Percentiles rank a stretch among this genome's conserved stretches.
Conservation (phyloP, 2,329 filamentous ascomycete genomes). For the Aspergillus pseudoglaucus region DNA sequence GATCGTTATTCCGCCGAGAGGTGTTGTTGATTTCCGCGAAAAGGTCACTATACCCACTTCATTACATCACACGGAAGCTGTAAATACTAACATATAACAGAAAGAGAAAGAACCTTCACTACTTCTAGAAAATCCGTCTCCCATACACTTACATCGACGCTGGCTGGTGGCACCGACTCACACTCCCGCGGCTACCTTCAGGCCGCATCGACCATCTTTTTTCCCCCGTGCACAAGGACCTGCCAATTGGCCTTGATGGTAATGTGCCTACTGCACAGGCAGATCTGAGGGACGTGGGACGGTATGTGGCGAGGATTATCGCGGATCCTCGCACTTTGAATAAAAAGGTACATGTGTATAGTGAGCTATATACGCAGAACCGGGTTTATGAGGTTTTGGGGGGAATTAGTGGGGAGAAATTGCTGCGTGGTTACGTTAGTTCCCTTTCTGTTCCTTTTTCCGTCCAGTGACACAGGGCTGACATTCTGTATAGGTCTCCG, state of each 20-base stretch:
- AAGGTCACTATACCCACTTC: constrained; percentile 6
- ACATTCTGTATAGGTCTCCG: background rate
- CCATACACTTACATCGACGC: constrained; percentile 48
- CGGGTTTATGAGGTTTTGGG: constrained; percentile 38
- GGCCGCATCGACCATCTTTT: constrained; percentile 34
- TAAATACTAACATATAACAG: constrained; percentile 4
- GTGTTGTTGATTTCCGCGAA: constrained; percentile 23
- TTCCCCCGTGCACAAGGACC: background rate
- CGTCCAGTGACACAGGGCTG: background rate
- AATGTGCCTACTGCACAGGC: constrained; percentile 32
- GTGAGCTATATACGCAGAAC: constrained; percentile 35
- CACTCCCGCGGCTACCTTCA: constrained; percentile 17
- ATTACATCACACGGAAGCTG: no score
- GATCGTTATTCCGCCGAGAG: constrained; percentile 30
- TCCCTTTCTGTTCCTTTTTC: background rate
- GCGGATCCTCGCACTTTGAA: constrained; percentile 45
- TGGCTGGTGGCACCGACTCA: constrained; percentile 46
- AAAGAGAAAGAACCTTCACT: constrained; percentile 41
- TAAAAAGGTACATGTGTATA: constrained; percentile 33
- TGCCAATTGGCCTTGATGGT: constrained; percentile 34
- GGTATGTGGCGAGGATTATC: constrained; percentile 44
- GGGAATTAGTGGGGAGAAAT: constrained; percentile 38
- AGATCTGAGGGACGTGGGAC: constrained; percentile 44
- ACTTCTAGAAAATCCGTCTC: constrained; percentile 36
- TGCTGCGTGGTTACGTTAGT: constrained; percentile 22